Conservation (phyloP, 176 grass and related monocot genomes). For the Eleusine coracana region DNA sequence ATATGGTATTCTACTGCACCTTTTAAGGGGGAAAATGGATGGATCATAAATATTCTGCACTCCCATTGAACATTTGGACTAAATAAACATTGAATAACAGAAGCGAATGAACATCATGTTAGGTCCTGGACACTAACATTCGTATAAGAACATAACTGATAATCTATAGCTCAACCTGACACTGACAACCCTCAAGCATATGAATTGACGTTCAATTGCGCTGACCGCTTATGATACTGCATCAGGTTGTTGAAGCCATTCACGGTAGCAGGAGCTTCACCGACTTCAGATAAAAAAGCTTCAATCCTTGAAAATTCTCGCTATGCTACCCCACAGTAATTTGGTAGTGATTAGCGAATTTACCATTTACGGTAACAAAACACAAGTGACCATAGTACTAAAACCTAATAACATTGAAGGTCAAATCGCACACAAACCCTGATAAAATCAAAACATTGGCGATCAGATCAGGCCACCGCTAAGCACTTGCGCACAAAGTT, state of each 20-base stretch:
- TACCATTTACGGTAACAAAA: background rate
- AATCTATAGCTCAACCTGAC: background rate
- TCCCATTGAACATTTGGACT: background rate
- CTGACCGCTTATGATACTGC: background rate
- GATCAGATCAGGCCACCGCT: slow-evolving; percentile 34
- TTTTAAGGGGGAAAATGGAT: slow-evolving; percentile 11
- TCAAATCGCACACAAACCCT: slow-evolving; percentile 42
- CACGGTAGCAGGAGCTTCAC: background rate
- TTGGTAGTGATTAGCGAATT: background rate
- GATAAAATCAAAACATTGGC: background rate
- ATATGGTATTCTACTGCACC: background rate
- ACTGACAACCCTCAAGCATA: background rate
- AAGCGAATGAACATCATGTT: background rate
- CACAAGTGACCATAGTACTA: background rate
- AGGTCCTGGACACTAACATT: background rate
- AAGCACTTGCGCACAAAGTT: background rate
- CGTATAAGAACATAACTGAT: background rate
- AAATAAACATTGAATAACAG: background rate
- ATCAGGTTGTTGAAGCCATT: background rate
- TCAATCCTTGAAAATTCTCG: too few relatives aligned
- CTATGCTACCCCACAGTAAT: background rate
- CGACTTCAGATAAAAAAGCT: too few relatives aligned
- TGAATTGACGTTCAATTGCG: background rate
- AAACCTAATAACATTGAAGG: background rate
- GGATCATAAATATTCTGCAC: background rate